Conservation (phyloP, 192 early-diverging fungal genomes). For the Coemansia sp. region DNA sequence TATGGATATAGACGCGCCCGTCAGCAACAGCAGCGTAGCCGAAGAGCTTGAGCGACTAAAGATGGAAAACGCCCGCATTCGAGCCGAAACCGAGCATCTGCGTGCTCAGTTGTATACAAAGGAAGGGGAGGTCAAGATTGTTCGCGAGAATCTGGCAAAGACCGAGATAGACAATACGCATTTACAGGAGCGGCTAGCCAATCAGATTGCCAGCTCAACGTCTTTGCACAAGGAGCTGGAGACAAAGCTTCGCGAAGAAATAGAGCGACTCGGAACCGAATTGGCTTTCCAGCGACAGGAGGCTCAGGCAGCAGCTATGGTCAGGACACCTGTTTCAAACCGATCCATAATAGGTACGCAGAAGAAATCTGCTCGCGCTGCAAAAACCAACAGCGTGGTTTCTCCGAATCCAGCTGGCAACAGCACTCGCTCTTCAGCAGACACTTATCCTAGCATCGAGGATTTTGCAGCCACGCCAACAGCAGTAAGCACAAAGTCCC, state of each 20-base stretch:
- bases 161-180: constrained; percentile 55
- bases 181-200: constrained; percentile 47
- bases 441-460: constrained; percentile 26
- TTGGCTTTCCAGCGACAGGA: constrained; percentile 48
- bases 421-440: neutral
- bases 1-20: neutral
- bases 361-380: constrained; percentile 11
- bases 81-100: constrained; percentile 26
- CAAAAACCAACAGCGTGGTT: neutral
- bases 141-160: constrained; percentile 44
- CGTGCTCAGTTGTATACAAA: constrained; percentile 42
- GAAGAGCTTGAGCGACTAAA: constrained; percentile 33
- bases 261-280: constrained; percentile 42
- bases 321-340: constrained; percentile 2
- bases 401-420: neutral
- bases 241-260: constrained; percentile 20
- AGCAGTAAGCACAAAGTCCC: neutral
- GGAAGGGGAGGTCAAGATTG: constrained; percentile 51
- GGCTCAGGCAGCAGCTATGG: constrained; percentile 20
- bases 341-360: neutral
- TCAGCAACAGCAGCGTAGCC: neutral
- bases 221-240: constrained; percentile 12
- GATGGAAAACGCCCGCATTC: constrained; percentile 31
- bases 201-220: constrained; percentile 21
- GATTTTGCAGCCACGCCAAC: constrained; percentile 40